Base-by-base conservation (phyloP, 202 grass and related monocot species). In the Panicum virgatum region DNA sequence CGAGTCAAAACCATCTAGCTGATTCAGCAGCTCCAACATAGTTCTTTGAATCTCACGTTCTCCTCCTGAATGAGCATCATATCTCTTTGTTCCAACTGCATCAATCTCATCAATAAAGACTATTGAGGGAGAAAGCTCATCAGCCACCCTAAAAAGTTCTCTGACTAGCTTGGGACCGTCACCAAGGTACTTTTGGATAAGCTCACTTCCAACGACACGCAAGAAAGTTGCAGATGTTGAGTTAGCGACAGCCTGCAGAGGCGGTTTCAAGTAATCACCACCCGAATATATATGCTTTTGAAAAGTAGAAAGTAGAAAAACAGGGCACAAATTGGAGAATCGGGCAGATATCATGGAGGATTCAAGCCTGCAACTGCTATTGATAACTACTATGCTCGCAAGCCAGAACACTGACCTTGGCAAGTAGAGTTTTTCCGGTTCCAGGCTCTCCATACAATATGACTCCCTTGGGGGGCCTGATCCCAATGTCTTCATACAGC, bases 41-140 rank as follows among this genome's bases (percentile, higher is more conserved):
- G 96, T 99, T 84, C 96, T 88, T 48, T 99, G 93, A 72, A 96
- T 99, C 70, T 99, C 96, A 61, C 93, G 92, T 73, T 99, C 93
- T 48, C 96, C 96, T 87, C 96, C 96, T 76, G 96, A 99, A 90
- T 99, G 96, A 76, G 96, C 96, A 86, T 99, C 96, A 76, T 99
- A 99, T 87, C 96, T 99, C 83, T 99, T 99, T 72, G 96, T 94
- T 66, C 91, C 96, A 88, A 99, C 87, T 18, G 96, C 93, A 83
- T 99, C 96, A 2, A 99, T 99, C 80, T 96, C 96, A 79, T 96
- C 96, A 75, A 99, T 99, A 70, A 99, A 99, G 54, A 99, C 96
- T 69, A 99, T 99, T 2, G 93, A 96, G 30, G 93, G 96, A 57
- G 96, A 99, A 77, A 99, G 83, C 3, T 99, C 96, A 80, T 96